Evolutionary conservation across 805 yeast genomes (phyloP).

Genomic region (Kuraishia ogatae): DNA sequence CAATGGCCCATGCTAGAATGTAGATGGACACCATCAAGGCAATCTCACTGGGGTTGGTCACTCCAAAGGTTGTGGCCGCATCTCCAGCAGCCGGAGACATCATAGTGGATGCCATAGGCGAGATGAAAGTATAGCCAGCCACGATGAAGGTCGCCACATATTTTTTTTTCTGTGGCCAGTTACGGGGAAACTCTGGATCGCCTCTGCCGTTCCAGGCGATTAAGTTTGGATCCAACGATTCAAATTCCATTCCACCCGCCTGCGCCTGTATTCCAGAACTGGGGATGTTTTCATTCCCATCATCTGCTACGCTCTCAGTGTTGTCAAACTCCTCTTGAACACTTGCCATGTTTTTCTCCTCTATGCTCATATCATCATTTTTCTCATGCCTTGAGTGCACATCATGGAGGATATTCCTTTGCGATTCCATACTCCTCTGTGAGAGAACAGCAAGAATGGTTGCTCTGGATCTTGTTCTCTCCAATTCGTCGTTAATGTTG

Average conservation of each 20-base stretch:
- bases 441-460: constrained; percentile 6
- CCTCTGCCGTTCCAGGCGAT: constrained; percentile 58
- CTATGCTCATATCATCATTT: not conserved
- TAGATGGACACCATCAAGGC: constrained; percentile 54
- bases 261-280: constrained; percentile 4
- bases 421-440: constrained; percentile 3
- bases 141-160: constrained; percentile 37
- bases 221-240: constrained; percentile 50
- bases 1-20: constrained; percentile 60
- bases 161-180: constrained; percentile 41
- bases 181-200: constrained; percentile 55
- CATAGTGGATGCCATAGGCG: constrained; percentile 57
- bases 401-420: not conserved
- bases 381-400: not conserved
- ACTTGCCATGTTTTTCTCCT: not conserved
- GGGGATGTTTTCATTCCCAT: constrained; percentile 4
- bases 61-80: constrained; percentile 35
- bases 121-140: constrained; percentile 43
- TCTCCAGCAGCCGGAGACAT: constrained; percentile 49
- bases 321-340: constrained; percentile 1
- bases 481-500: constrained; percentile 1
- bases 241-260: constrained; percentile 43
- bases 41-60: constrained; percentile 31
- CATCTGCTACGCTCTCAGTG: not conserved
- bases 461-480: constrained; percentile 4